Evolutionary conservation across 2,329 filamentous ascomycete genomes (phyloP), one percentile per base, ranked within the genome.

Genomic region (Lecanicillium sp.): DNA sequence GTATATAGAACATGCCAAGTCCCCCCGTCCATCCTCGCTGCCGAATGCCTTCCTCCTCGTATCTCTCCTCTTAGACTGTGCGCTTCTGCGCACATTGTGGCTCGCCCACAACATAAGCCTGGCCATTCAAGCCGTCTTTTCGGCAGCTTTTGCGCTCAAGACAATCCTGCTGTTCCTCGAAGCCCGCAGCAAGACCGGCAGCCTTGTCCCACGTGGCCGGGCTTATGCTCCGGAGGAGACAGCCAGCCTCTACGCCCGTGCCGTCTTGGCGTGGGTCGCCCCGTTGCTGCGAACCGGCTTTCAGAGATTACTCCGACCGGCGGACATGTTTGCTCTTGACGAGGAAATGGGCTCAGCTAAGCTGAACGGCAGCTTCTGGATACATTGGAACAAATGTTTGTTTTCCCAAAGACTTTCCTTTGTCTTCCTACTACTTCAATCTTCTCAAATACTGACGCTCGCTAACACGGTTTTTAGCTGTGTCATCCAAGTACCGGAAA

Each of bases 201-300:
- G 56, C 27, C 47, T 65, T 11, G 41, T 60, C n/a, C 40, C 45
- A 27, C 45, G 44, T 33, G 50, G 57, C 39, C 43, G 48, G n/a
- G 17, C 46, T 34, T 42, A 46, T n/a, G 57, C 59, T 7, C 62
- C 64, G 4, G 62, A 64, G 40, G 49, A 47, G 28, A 58, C 57
- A 19, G 61, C 61, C 41, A 62, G 65, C 12, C 46, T 66, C 7
- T 61, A 64, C 29, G 59, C 52, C 40, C 57, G 55, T 10, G 57
- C 55, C 15, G 49, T 65, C 27, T 59, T 64, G 39, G 57, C 56
- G 44, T 67, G 63, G 64, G 46, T 66, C 28, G 59, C 58, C 27
- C 51, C 54, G 6, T 49, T 67, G 15, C 50, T 66, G 45, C 37
- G 46, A 33, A 55, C 45, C 10, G 64, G 64, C 1, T 66, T 60